These are phyloP conservation scores for Mesotaenium endlicherianum DNA, from an alignment of 139 green algal genomes.

Conservation along the genomic window DNA sequence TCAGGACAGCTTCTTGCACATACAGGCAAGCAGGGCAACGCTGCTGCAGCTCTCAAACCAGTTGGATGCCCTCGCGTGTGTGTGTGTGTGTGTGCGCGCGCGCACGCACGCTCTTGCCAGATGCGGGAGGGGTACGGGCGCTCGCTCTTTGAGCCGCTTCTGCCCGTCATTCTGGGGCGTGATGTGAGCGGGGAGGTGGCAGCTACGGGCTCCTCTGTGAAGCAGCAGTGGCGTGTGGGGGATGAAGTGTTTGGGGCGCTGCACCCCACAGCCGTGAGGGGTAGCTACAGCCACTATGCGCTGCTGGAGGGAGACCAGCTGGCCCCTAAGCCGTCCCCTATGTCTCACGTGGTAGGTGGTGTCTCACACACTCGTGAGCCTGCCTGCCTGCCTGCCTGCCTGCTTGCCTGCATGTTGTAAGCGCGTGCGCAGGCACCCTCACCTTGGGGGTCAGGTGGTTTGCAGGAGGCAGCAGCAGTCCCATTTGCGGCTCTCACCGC, in stretches of 20 bases:
- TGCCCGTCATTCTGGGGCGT: constrained; percentile 19
- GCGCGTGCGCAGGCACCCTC: too few species aligned
- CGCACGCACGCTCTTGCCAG: not conserved
- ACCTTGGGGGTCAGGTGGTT: too few species aligned
- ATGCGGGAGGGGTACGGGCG: constrained; percentile 29
- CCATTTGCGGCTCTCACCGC: constrained; percentile 37
- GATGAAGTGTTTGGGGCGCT: constrained; percentile 30
- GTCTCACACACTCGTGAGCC: too few species aligned
- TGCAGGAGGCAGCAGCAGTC: constrained; percentile 40
- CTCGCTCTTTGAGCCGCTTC: constrained; percentile 10
- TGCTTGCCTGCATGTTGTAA: too few species aligned
- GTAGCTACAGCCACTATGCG: constrained; percentile 26
- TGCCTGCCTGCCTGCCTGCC: too few species aligned
- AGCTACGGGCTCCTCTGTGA: not conserved
- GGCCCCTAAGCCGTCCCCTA: not conserved
- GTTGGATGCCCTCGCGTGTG: not conserved
- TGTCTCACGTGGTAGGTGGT: constrained; percentile 23
- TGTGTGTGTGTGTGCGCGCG: not conserved
- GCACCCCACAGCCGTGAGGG: constrained; percentile 15
- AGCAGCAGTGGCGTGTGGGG: not conserved
- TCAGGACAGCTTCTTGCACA: not conserved
- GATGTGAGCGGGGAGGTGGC: constrained; percentile 13
- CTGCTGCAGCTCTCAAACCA: not conserved
- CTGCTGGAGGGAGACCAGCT: constrained; percentile 3
- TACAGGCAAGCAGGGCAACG: not conserved